Conservation (phyloP, 75 land plant species). For the Sequoiadendron giganteum region DNA sequence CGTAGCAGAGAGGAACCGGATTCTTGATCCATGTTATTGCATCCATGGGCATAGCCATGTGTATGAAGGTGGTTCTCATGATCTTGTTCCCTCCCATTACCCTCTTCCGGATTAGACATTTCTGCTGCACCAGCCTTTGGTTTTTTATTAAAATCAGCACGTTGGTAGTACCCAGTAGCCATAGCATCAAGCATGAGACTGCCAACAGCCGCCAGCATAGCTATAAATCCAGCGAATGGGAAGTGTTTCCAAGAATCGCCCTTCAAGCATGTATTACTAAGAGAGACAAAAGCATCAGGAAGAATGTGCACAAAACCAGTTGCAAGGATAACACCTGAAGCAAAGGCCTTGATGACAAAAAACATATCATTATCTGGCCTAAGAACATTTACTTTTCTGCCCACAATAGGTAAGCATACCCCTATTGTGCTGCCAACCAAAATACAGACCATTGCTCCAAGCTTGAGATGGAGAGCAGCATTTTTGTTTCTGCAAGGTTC, state of each 20-base stretch:
- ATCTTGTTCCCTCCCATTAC: not conserved
- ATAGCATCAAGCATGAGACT: constrained; percentile 45
- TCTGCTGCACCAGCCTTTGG: not conserved
- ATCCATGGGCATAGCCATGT: constrained; percentile 1
- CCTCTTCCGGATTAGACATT: not conserved
- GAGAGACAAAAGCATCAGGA: constrained; percentile 39
- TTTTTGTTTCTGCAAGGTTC: constrained; percentile 12
- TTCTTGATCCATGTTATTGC: not conserved
- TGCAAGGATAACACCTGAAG: constrained; percentile 65
- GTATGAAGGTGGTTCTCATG: not conserved
- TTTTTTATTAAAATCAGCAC: not conserved
- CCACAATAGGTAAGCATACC: constrained; percentile 43
- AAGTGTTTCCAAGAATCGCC: constrained; percentile 43
- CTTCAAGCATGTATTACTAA: constrained; percentile 32
- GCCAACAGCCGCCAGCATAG: constrained; percentile 53
- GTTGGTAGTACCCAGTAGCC: constrained; percentile 43
- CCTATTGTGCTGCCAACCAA: constrained; percentile 40
- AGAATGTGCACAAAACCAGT: constrained; percentile 65
- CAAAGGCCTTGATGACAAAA: constrained; percentile 50
- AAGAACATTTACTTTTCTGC: constrained; percentile 10
- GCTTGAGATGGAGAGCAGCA: constrained; percentile 27
- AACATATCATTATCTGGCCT: constrained; percentile 35
- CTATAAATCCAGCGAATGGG: constrained; percentile 63
- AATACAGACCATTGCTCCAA: constrained; percentile 29
- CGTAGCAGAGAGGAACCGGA: not conserved